Evolutionary conservation across 176 grass and related monocot species (phyloP), one percentile per base, ranked within the genome.

Genomic region (Thinopyrum elongatum): DNA sequence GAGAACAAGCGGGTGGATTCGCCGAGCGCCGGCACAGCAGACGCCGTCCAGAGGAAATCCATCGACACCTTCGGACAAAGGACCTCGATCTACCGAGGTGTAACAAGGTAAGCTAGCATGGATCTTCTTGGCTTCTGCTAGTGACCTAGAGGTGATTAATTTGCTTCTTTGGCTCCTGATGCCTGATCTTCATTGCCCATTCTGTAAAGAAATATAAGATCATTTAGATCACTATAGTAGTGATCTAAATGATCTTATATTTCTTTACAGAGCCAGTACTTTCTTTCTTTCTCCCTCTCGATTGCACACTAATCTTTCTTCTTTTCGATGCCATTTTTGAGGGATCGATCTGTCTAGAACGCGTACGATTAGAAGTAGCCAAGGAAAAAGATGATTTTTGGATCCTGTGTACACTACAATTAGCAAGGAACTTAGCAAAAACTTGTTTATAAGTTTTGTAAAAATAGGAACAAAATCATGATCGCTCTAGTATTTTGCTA

Each of bases 51-150:
- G 55, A 87, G 95, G 87, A 98, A 98, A 81, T 90, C 87, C 44
- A 84, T 90, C 49, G 95, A 98, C 86, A 98, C 95, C 23, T 98
- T 98, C 12, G 95, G 95, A 39, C 95, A 98, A 76, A 98, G 95
- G 81, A 98, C 95, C 53, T 98, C 95, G 35, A 93, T 91, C 79
- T 98, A 95, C 33, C 83, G 95, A 77, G 95, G 95, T 81, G 95
- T 98, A 33, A 98, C 95, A 58, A 95, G 93, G 95, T 95, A 88
- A 80, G 78, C 46, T 90, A 83, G 74, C 59, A 13, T 67, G 17
- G 46, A 76, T 76, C 74, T 76, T 76, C 46, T 19, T 55, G 26
- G 27, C 9, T 74, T 3, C 21, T 22, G 44, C 46, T 55, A 25
- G 28, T 77, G 30, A 49, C 74, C 70, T 84, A 78, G 22, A 65